These are phyloP conservation scores for Mycena galericulata DNA, from an alignment of 768 basidiomycete species.

Conservation along the genomic window DNA sequence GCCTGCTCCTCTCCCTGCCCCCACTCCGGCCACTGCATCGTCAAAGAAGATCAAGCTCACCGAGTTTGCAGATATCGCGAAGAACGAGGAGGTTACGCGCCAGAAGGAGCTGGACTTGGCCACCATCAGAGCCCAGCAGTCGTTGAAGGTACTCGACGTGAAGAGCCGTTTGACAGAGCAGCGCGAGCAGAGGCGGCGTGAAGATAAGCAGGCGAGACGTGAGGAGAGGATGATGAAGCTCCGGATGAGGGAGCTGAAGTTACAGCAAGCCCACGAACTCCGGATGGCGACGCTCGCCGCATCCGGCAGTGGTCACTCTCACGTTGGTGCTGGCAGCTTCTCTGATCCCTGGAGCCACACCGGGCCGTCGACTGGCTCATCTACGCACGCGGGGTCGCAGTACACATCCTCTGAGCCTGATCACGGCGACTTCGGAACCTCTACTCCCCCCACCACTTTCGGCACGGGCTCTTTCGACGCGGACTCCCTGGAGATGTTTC, in stretches of 20 bases:
- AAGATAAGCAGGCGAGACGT: neutral
- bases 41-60: slow-evolving; percentile 8
- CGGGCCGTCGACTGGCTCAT: too few relatives aligned
- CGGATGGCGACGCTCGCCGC: neutral
- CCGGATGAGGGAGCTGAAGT: slow-evolving; percentile 41
- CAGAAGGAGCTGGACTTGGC: slow-evolving; percentile 15
- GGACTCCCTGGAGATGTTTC: too few relatives aligned
- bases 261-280: slow-evolving; percentile 42
- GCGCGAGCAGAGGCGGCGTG: neutral
- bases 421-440: neutral
- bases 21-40: neutral
- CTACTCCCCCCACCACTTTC: too few relatives aligned
- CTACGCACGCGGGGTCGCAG: too few relatives aligned
- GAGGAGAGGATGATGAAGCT: slow-evolving; percentile 12
- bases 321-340: slow-evolving; percentile 1
- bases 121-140: neutral
- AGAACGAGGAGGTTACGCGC: slow-evolving; percentile 13
- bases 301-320: neutral
- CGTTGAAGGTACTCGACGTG: neutral
- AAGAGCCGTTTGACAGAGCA: neutral
- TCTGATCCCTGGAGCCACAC: neutral
- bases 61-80: slow-evolving; percentile 14
- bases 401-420: neutral
- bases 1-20: neutral
- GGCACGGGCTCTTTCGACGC: too few relatives aligned